A percentile compares a stretch with the other conserved stretches of the same genome.
phyloP scores from a whole-genome alignment of 306 rosid genomes.

The Rubus parviflorus region DNA sequence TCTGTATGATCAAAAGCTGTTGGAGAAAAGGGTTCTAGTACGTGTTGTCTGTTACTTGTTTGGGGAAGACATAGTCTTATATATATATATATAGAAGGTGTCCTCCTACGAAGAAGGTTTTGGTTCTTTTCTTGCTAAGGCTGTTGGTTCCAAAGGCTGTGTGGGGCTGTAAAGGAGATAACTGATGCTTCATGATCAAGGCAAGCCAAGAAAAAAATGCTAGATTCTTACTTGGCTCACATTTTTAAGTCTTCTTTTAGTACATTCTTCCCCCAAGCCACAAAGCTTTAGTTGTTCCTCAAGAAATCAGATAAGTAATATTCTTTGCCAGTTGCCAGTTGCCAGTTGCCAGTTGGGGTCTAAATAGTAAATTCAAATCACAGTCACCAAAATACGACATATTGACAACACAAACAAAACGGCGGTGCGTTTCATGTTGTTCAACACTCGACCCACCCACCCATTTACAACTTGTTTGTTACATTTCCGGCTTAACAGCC shows the following conservation, averaged over 20 bases:
- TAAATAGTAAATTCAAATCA: not conserved
- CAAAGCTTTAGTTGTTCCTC: constrained; percentile 18
- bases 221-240: constrained; percentile 54
- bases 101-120: constrained; percentile 15
- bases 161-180: constrained; percentile 57
- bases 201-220: constrained; percentile 45
- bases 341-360: constrained; percentile 5
- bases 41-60: constrained; percentile 9
- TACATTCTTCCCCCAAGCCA: constrained; percentile 27
- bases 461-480: no score
- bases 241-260: constrained; percentile 31
- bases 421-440: not conserved
- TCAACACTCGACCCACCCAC: not conserved
- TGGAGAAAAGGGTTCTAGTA: constrained; percentile 8
- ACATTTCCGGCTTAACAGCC: not conserved
- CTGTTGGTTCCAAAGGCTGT: constrained; percentile 35
- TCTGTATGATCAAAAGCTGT: constrained; percentile 23
- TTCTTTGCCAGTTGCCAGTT: constrained; percentile 39
- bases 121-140: constrained; percentile 89
- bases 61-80: constrained; percentile 25
- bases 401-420: not conserved
- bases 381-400: not conserved
- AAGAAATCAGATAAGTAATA: constrained; percentile 34
- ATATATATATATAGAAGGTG: constrained; percentile 27
- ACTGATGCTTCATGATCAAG: constrained; percentile 60